Base-by-base conservation (phyloP, 2,329 filamentous ascomycete species). In the Penicillium palitans region DNA sequence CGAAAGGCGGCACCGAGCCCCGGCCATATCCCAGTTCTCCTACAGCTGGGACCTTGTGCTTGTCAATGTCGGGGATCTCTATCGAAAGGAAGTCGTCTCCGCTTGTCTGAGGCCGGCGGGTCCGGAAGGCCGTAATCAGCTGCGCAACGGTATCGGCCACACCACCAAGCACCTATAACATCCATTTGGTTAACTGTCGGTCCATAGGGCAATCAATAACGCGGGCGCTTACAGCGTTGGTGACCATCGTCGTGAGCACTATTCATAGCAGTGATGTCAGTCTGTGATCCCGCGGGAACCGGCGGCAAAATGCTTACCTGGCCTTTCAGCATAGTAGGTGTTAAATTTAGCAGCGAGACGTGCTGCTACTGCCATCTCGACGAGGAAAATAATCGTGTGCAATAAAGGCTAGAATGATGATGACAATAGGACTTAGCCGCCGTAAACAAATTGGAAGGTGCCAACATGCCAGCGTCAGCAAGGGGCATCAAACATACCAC, bases 161-260 rank as follows among this genome's bases (percentile, higher is more conserved):
- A 68, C 95, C 95, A 79, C 91, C 92, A 59, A 99, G 87, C 57
- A 98, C 79, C 84, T 87, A 64, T 47, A 52, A 51, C 49, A 56
- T 60, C 33, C 47, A 27, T 46, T 52, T 62, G 61, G 61, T 61
- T 50, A 59, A 42, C 47, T 48, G 40, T n/a, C n/a, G 44, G 49
- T 53, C 37, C 29, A 13, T 35, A 25, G 24, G n/a, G 41, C n/a
- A n/a, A n/a, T 29, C 5, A 55, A 46, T 29, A 8, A 47, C 24
- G 29, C 50, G 41, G 41, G 25, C 8, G 62, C 84, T 72, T 85
- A 89, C 89, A 66, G 95, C 90, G 80, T 99, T 99, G 74, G 93
- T 96, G 72, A 97, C 91, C 93, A 99, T 99, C 78, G 96, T 99
- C 62, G 95, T 99, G 70, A 99, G 85, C 42, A 99, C 90, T 90